Base-by-base conservation (phyloP, 495 filamentous ascomycete genomes). In the Talaromyces stipitatus region DNA sequence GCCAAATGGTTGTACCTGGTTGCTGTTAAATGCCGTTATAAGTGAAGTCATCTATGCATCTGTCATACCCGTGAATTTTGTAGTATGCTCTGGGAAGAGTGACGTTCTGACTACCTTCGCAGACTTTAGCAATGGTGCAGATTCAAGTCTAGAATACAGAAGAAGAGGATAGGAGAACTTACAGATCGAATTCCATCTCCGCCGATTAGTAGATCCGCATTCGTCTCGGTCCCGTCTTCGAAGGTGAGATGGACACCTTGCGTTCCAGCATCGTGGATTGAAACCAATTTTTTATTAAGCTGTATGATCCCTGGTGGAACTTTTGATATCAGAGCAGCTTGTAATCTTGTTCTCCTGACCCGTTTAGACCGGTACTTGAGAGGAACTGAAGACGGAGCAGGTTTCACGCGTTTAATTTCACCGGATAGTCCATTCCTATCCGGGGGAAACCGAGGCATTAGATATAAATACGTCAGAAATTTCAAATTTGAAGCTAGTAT, bases 181-280 rank as follows among this genome's bases (percentile, higher is more conserved):
- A 81, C 77, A 2, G 78, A 81, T 58, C 75, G 69, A 52, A 81
- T 77, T 11, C 78, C 78, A 62, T 81, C 78, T 18, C 72, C 78
- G 5, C 76, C 78, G n/a, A 80, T 66, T 6, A 80, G 72, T 6
- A 82, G 59, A 67, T 82, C 77, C 5, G 72, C 75, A 18, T 58
- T 57, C 3, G 58, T 65, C 11, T 64, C 61, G 12, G 61, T 63
- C 6, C 67, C 65, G 58, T 81, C 77, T 27, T 73, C 48, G 26
- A 51, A 51, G 12, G 61, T 30, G 9, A 78, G 57, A 2, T 59
- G 57, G 14, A 73, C 66, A 2, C 72, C 71, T 2, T 58, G 57
- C 24, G 46, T 51, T 1, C 60, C 58, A 7, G 67, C 22, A 60
- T 74, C 56, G 1, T 69, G 57, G 10, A 76, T 50, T 4, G 59